Base-by-base conservation (phyloP, 768 basidiomycete species). In the Mycena capillaripes region DNA sequence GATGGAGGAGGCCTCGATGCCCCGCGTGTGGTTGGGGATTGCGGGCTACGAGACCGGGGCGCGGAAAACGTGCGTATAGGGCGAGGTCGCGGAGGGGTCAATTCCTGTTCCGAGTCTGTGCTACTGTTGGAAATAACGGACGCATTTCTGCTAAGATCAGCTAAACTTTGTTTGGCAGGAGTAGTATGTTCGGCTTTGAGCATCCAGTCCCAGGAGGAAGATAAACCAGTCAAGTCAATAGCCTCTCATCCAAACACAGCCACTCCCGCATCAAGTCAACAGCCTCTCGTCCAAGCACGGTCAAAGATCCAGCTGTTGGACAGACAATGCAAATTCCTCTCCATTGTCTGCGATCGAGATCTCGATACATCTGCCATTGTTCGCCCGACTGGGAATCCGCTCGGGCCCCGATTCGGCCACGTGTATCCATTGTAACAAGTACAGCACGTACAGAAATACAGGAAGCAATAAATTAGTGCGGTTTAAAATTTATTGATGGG, bases 51-150 rank as follows among this genome's bases (percentile, higher is more conserved):
- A 0, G 90, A 89, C 42, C 91, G 87, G 1, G 92, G 92, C 0
- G 91, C 90, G 1, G 92, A 91, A 83, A 92, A 93, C 0, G 87
- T 89, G 52, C 92, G 89, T 9, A 87, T 80, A 8, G 91, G 90
- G 6, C 91, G 89, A 32, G 85, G 86, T 0, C 87, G 85, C 17
- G 87, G 84, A 9, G 87, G 84, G 29, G 79, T 81, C 58, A 87
- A 76, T 42, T 84, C 65, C 59, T 84, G 81, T 19, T 88, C 87
- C 40, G 84, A 86, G 69, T 86, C 84, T 42, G 91, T 91, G 77
- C 86, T 88, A 71, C 90, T 91, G 48, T 87, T 89, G 0, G 92
- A 93, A 67, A 94, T 92, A 78, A 92, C 93, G 16, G 93, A 93
- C 1, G 93, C 87, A 84, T 93, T 93, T 79, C 93, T 88, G 83